Evolutionary conservation across 2,329 filamentous ascomycete species (phyloP).

Genomic region (Leptographium radiaticola): DNA sequence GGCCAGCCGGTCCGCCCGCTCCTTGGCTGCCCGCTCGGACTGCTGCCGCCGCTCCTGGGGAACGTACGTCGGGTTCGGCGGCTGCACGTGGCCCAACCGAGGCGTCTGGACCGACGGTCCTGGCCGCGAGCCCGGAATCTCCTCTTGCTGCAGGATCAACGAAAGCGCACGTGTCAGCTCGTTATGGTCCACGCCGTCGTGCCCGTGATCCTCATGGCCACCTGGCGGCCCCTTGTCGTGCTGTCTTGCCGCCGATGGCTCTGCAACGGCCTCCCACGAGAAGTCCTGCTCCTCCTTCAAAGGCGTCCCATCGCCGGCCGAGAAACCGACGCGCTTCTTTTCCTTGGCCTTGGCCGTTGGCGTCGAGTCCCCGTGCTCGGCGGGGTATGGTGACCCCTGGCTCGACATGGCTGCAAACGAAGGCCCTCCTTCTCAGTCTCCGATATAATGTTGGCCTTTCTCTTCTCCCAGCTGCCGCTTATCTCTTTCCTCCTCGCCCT

Average conservation of each 20-base stretch:
- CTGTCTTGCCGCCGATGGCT: not conserved
- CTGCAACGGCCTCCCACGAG: not conserved
- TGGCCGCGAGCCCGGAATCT: not conserved
- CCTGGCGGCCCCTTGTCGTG: not conserved
- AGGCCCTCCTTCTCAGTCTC: not conserved
- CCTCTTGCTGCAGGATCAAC: conserved; percentile 8
- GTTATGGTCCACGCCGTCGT: conserved; percentile 11
- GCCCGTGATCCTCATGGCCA: not conserved
- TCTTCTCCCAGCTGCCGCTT: too few relatives aligned
- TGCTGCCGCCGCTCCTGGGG: conserved; percentile 9
- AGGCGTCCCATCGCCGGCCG: conserved; percentile 3
- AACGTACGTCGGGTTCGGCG: conserved; percentile 8
- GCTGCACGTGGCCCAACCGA: not conserved
- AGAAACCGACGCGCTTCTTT: conserved; percentile 14
- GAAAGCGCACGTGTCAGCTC: conserved; percentile 10
- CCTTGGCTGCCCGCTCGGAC: conserved; percentile 21
- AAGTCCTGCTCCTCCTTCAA: not conserved
- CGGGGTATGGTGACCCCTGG: not conserved
- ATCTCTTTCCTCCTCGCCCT: too few relatives aligned
- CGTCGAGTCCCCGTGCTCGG: not conserved
- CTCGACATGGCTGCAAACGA: conserved; percentile 5
- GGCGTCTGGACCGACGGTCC: not conserved
- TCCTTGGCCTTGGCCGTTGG: conserved; percentile 10
- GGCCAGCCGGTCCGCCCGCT: conserved; percentile 21
- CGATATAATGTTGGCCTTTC: too few relatives aligned